Base-by-base conservation (phyloP, 176 grass and related monocot species). In the Ananas comosus region DNA sequence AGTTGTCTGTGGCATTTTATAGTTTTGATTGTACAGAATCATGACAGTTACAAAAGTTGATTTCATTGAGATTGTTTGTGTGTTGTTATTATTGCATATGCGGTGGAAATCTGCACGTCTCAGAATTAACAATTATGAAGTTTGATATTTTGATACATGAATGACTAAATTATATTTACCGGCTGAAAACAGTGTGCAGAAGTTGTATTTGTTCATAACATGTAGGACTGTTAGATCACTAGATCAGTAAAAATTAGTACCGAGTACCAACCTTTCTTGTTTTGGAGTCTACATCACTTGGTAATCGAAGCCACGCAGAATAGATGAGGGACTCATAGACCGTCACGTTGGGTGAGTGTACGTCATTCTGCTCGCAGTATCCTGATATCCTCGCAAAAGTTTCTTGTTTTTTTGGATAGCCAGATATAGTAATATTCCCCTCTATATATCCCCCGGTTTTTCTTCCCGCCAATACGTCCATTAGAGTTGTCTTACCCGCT, bases 321-420 rank as follows among this genome's bases (percentile, higher is more conserved):
- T 59, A 59, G 19, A 10, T n/a, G 9, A 59, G n/a, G 14, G 54
- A 59, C 19, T 59, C 54, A 5, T 59, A 14, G 14, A 59, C 54
- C 21, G 54, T 59, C 14, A 59, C 19, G 14, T 59, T 14, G 14
- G 54, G 54, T 2, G 54, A 59, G 19, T 59, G 54, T 59, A 59
- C 21, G 54, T 59, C 54, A n/a, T 17, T 59, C 54, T 59, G 54
- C 16, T 59, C 54, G 16, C 54, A 59, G 14, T 59, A 59, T 17
- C 54, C 54, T 9, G 54, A 59, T 59, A 59, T 59, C 14, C 54
- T 59, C 5, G 54, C 54, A 59, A 59, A 59, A 59, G 54, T 59
- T 59, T 59, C 19, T 17, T 59, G 54, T 21, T 8, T 18, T 59
- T 59, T 59, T 9, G 54, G 54, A 59, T 59, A 59, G n/a, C 54